Evolutionary conservation across 2,329 filamentous ascomycete genomes (phyloP), one percentile per base, ranked within the genome.

Genomic region (Ascochyta koolunga): DNA sequence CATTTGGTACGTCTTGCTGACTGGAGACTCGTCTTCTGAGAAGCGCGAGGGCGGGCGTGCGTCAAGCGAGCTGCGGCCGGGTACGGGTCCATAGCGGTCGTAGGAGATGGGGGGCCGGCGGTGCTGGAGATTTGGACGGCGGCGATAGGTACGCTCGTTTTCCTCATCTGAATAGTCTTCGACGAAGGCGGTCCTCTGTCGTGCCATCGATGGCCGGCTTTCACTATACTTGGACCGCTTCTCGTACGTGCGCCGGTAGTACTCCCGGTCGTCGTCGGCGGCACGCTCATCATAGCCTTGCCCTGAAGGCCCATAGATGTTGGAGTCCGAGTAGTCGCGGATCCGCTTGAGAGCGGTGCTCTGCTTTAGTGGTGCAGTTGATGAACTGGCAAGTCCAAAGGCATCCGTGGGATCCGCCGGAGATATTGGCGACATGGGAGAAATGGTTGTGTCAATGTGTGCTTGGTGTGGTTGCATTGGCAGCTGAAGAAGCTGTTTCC

Each of bases 101-200:
- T 68, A 65, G 2, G 67, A 33, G n/a, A 54, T 61, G 9, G 70
- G 70, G 32, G 70, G 70, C 4, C 65, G 60, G 27, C 53, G 56
- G 33, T 67, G 62, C 7, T 53, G 50, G 15, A 67, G 59, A 11
- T 43, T 50, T 3, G 62, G 59, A 24, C 68, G 68, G 36, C 64
- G 66, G 11, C 66, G 65, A 52, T 71, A 66, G 27, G 51, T 38
- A 4, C 58, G 56, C 7, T 61, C 56, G 10, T 69, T 61, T 4
- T 70, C 68, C 16, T 69, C 68, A 31, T 71, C 66, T 1, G 65
- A 67, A 29, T 58, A 63, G 11, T 73, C 69, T 54, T 72, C 70
- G 22, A 66, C 55, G 41, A 67, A 70, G 1, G 67, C 43, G 8
- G 44, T 33, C 13, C 38, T 46, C 35, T 59, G 58, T 16, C 54